Evolutionary conservation across 1,284 basidiomycete species (phyloP).

Genomic region (Puccinia sorghi): DNA sequence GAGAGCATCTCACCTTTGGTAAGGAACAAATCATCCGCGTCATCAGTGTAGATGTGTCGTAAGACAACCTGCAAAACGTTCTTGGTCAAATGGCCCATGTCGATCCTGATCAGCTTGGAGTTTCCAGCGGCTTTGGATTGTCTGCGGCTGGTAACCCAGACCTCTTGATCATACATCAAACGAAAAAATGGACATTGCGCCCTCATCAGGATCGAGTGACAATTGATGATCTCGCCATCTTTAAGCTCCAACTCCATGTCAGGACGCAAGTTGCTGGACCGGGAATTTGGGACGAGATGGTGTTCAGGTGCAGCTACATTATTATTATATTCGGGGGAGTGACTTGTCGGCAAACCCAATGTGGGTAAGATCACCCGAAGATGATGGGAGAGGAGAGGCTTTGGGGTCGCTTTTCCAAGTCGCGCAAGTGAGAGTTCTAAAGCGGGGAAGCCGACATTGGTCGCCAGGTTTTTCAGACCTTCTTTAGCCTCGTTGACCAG

Average conservation of each 20-base stretch:
- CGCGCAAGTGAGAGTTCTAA: constrained; percentile 63
- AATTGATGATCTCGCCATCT: constrained; percentile 68
- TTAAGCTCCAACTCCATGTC: constrained; percentile 76
- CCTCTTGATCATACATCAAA: constrained; percentile 78
- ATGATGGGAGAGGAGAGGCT: constrained; percentile 63
- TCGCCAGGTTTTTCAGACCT: constrained; percentile 66
- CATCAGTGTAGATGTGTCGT: constrained; percentile 75
- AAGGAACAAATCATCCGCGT: constrained; percentile 71
- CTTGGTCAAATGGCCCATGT: constrained; percentile 76
- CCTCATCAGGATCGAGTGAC: constrained; percentile 75
- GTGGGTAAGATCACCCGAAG: constrained; percentile 57
- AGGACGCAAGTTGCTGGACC: constrained; percentile 59
- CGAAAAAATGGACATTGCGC: constrained; percentile 82
- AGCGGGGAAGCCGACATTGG: constrained; percentile 64
- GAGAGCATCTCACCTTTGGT: constrained; percentile 62
- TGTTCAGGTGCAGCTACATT: neutral
- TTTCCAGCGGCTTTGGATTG: constrained; percentile 61
- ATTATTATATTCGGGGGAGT: constrained; percentile 8
- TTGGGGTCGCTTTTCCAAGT: constrained; percentile 59
- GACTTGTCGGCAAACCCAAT: neutral
- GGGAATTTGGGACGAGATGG: constrained; percentile 15
- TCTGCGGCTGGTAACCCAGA: constrained; percentile 74
- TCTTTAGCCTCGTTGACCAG: constrained; percentile 64
- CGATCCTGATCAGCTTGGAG: constrained; percentile 63
- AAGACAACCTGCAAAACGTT: constrained; percentile 75